Evolutionary conservation across 306 rosid genomes (phyloP), one percentile per base, ranked within the genome.

Genomic region (Trichosanthes cucumerina): DNA sequence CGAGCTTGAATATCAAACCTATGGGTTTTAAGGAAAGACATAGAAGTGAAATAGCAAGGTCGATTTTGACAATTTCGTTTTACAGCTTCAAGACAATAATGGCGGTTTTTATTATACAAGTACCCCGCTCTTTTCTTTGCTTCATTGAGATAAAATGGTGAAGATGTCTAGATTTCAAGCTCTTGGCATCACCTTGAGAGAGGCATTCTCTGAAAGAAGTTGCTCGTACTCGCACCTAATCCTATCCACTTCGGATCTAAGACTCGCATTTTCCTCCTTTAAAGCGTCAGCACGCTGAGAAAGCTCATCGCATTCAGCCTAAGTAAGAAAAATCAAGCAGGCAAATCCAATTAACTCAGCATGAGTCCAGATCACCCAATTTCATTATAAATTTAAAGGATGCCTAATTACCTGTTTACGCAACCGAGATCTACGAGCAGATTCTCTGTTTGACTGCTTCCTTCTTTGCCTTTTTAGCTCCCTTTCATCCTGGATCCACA

Each of bases 231-330:
- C 92, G 9, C 93, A 88, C 89, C 92, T 91, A 76, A 92, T 91
- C 60, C 86, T 90, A 82, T 46, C 87, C 74, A 95, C 97, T 86
- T 95, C 97, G 41, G 92, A 85, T 77, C 92, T 91, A 47, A 95
- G 93, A 56, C 77, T 81, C 49, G 90, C 90, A 88, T 95, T 95
- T 85, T 95, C 99, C 44, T 92, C 96, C 80, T 92, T 95, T 77
- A 95, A 86, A 39, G 75, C 91, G 8, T 91, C 99, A 10, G 99
- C 99, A 65, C 93, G 90, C 83, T 88, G 97, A 78, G 93, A 95
- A 79, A 95, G 89, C 82, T 92, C 99, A 58, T 95, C 99, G 31
- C 99, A 95, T 87, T 95, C 99, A 10, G 96, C 97, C 99, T 95
- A 84, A 47, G 47, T 63, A 78, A 84, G 82, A 80, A 80, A 81